Base-by-base conservation (phyloP, 2,329 filamentous ascomycete genomes). In the Didymella lethalis region DNA sequence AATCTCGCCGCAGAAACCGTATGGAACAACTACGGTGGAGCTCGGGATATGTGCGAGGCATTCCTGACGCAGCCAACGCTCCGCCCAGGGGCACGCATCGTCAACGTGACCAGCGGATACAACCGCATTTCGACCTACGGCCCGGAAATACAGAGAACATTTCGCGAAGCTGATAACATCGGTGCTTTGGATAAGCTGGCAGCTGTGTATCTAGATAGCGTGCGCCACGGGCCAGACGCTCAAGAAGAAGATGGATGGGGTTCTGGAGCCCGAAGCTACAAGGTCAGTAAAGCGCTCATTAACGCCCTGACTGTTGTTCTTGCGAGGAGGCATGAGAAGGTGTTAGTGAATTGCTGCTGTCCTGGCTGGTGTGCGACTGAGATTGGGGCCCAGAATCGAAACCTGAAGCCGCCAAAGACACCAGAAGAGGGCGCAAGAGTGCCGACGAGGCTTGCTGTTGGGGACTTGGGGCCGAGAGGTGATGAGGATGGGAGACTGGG, bases 221-320 rank as follows among this genome's bases (percentile, higher is more conserved):
- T 41, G 12, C 25, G 26, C 14, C 26, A 11, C 7, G 36, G 48
- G 10, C n/a, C 34, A 50, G 36, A 41, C 2, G 11, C 6, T 3
- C 48, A 50, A 32, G 48, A 41, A 25, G n/a, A 41, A 14, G 36
- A n/a, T 23, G 48, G 36, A 6, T 41, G 48, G 48, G 48, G 48
- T 3, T 14, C 28, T 26, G 40, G 61, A 11, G 57, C 62, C 2
- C 53, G 59, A 7, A 65, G 64, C 11, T 69, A 65, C 28, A 63
- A 67, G 34, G 62, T 66, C 25, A 69, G 65, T 29, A 67, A 67
- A 57, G 65, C 62, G 7, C 58, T 65, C 0, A 59, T 64, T 40
- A 66, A 64, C 28, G 46, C 59, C 1, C 23, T 67, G 0, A 65
- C 64, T 2, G 45, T 65, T 2, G 50, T 65, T 0, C 47, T 69